Percentiles rank a stretch among this genome's conserved stretches.
phyloP scores from a whole-genome alignment of 345 rosid species.

The Gossypium herbaceum region DNA sequence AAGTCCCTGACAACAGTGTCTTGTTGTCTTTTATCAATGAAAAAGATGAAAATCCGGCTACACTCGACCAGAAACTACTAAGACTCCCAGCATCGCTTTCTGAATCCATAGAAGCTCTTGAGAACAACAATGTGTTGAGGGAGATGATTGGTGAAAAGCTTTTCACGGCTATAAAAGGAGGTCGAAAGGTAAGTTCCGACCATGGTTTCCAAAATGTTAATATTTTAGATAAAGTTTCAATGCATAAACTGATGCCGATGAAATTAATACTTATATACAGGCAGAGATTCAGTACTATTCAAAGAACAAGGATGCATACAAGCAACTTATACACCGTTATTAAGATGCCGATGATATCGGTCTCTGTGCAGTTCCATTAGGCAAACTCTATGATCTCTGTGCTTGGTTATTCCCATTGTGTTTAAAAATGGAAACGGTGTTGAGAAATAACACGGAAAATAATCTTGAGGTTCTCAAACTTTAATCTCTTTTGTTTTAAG shows the following conservation, averaged over 20 bases:
- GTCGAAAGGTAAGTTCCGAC: conserved; percentile 61
- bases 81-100: conserved; percentile 68
- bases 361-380: not conserved
- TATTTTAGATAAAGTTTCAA: not conserved
- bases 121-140: conserved; percentile 46
- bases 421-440: too few species aligned
- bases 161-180: conserved; percentile 60
- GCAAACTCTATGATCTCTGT: not conserved
- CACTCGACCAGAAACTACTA: conserved; percentile 39
- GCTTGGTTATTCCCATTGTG: not conserved
- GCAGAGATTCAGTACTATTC: conserved; percentile 55
- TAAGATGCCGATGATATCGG: conserved; percentile 15
- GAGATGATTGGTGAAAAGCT: conserved; percentile 72
- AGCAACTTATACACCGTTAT: conserved; percentile 80
- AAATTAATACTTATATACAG: not conserved
- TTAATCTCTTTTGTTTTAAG: too few species aligned
- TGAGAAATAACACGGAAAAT: too few species aligned
- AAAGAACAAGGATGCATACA: conserved; percentile 56
- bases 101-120: conserved; percentile 68
- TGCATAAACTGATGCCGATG: not conserved
- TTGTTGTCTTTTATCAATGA: not conserved
- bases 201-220: not conserved
- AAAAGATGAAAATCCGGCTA: conserved; percentile 63
- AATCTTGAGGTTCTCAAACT: too few species aligned
- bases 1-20: not conserved